Evolutionary conservation across 345 rosid genomes (phyloP), one percentile per base, ranked within the genome.

Genomic region (Gossypium stocksii): DNA sequence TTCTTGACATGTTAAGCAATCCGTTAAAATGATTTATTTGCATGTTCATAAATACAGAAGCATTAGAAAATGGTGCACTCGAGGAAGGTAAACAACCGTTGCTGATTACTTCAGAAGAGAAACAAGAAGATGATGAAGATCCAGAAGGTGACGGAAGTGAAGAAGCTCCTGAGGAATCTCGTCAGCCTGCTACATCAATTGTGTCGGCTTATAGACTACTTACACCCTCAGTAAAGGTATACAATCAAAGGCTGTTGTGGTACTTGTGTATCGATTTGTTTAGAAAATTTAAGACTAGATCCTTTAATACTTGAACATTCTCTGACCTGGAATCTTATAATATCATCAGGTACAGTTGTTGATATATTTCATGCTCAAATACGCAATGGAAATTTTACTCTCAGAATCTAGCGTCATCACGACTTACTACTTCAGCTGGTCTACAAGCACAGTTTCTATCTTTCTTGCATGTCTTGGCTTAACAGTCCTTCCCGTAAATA

Each of bases 341-440:
- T 78, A 5, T 80, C 38, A 19, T 62, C 88, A 95, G 98, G 98
- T 93, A 85, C 99, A 96, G 77, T 77, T 96, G 81, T 75, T 96
- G 84, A 96, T 96, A 86, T 96, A 96, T 81, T 96, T 96, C 86
- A 96, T 96, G 98, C 97, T 96, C 72, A 96, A 93, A 60, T 96
- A 93, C 29, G 97, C 84, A 0, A 91, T 93, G 97, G 99, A 96
- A 87, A 82, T 96, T 82, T 76, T 96, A 77, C 84, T 96, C 25
- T 93, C 99, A 1, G 99, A 96, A 76, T 96, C 99, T 9, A 93
- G 99, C 66, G 99, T 96, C 15, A 13, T 93, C 74, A 91, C 98
- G 29, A 68, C 93, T 16, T 93, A 93, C 87, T 96, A 96, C 82
- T 96, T 96, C 38, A 38, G 78, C 4, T 96, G 99, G 99, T 78